Conservation (phyloP, 768 basidiomycete species). For the Omphalotus guepiniiformis region DNA sequence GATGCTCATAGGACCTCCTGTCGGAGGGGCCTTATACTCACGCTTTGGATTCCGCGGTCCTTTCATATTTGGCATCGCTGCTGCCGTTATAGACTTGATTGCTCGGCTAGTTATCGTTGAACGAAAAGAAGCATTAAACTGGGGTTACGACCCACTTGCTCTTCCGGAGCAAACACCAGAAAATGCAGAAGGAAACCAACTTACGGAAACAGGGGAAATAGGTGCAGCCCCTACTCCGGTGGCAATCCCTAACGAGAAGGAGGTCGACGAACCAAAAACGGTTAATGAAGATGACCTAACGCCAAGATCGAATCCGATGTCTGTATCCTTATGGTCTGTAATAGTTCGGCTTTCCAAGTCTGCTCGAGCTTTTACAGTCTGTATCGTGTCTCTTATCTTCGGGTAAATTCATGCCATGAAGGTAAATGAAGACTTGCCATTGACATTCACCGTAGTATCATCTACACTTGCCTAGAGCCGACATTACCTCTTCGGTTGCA, state of each 20-base stretch:
- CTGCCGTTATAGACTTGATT: conserved; percentile 45
- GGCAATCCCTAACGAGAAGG: not conserved
- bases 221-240: not conserved
- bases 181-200: no score
- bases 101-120: conserved; percentile 57
- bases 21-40: conserved; percentile 50
- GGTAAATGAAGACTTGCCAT: not conserved
- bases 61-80: conserved; percentile 48
- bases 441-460: conserved; percentile 15
- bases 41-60: conserved; percentile 59
- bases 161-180: not conserved
- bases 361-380: conserved; percentile 43
- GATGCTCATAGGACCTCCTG: conserved; percentile 51
- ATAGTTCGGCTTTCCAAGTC: conserved; percentile 39
- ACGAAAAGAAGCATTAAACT: conserved; percentile 43
- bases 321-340: conserved; percentile 37
- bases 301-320: no score
- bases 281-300: no score
- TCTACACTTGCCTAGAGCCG: conserved; percentile 50
- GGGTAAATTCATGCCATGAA: conserved; percentile 39
- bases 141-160: conserved; percentile 24
- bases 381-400: conserved; percentile 44
- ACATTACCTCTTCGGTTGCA: conserved; percentile 54
- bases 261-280: not conserved
- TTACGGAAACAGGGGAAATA: not conserved